Conservation (phyloP, 2,329 filamentous ascomycete genomes). For the Xylaria sp. region DNA sequence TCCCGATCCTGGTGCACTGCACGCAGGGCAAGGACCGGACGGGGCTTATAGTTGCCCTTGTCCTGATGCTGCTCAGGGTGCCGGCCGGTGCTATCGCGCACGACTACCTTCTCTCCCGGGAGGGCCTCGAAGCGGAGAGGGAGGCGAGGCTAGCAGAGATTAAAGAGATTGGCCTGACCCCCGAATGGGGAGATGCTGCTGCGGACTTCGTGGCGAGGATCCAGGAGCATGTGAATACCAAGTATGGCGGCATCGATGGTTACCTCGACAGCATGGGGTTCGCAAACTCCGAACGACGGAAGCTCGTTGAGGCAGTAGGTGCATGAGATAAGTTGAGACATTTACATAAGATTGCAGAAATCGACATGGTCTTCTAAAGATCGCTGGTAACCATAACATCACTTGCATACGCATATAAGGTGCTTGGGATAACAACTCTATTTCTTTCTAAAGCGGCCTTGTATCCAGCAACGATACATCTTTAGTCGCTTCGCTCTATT, state of each 20-base stretch:
- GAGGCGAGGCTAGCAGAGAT: slow-evolving; percentile 70
- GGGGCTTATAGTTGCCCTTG: slow-evolving; percentile 70
- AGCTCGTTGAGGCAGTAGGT: slow-evolving; percentile 46
- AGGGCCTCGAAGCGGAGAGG: slow-evolving; percentile 61
- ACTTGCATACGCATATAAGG: not conserved
- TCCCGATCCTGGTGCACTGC: slow-evolving; percentile 77
- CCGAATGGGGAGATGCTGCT: slow-evolving; percentile 72
- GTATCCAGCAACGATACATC: slow-evolving; percentile 98
- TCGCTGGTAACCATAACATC: not conserved
- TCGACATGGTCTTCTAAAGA: not conserved
- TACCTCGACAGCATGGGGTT: slow-evolving; percentile 71
- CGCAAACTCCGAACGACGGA: slow-evolving; percentile 43
- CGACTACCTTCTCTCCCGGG: slow-evolving; percentile 72
- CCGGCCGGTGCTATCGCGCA: slow-evolving; percentile 62
- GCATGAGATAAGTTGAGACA: slow-evolving; percentile 34
- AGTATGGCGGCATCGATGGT: slow-evolving; percentile 65
- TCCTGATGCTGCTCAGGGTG: slow-evolving; percentile 65
- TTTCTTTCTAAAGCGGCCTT: slow-evolving; percentile 77
- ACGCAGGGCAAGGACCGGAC: slow-evolving; percentile 89
- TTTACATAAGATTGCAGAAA: not conserved
- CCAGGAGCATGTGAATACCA: slow-evolving; percentile 57
- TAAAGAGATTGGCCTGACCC: slow-evolving; percentile 67
- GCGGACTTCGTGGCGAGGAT: slow-evolving; percentile 65
- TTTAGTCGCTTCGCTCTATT: slow-evolving; percentile 90
- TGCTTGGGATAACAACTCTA: slow-evolving; percentile 36